Conservation (phyloP, 2,329 filamentous ascomycete species). For the Ascochyta koolunga region DNA sequence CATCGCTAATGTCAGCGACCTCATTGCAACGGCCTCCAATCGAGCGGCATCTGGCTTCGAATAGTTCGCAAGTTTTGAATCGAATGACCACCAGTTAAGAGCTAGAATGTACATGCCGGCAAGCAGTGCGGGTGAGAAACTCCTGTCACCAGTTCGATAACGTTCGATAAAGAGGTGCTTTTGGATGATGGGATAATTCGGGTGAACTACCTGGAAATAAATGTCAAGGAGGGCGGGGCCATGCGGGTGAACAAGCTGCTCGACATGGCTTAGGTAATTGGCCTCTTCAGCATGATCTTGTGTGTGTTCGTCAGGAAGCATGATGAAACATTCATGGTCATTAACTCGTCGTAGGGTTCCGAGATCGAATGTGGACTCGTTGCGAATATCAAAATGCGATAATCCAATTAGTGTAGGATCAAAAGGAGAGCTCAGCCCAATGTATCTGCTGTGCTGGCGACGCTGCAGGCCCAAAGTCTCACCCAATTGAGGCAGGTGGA, state of each 20-base stretch:
- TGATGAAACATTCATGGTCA: constrained; percentile 78
- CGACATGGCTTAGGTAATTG: constrained; percentile 73
- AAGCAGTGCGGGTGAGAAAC: constrained; percentile 77
- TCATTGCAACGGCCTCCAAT: constrained; percentile 75
- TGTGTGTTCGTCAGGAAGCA: constrained; percentile 76
- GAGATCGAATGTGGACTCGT: constrained; percentile 75
- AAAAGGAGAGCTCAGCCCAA: constrained; percentile 82
- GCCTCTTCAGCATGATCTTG: constrained; percentile 73
- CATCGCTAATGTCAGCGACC: constrained; percentile 76
- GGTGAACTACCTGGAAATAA: constrained; percentile 82
- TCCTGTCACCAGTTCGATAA: constrained; percentile 72
- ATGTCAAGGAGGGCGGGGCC: constrained; percentile 78
- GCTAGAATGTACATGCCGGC: constrained; percentile 85
- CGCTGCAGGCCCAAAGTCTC: constrained; percentile 72
- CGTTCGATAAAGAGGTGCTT: constrained; percentile 81
- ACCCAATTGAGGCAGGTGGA: constrained; percentile 49
- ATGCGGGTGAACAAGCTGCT: constrained; percentile 76
- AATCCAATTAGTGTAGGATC: constrained; percentile 83
- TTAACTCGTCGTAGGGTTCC: constrained; percentile 74
- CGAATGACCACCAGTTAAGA: constrained; percentile 85
- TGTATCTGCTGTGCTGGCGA: constrained; percentile 81
- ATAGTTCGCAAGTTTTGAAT: constrained; percentile 66
- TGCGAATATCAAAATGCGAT: constrained; percentile 78
- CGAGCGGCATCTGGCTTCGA: constrained; percentile 74
- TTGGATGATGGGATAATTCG: constrained; percentile 81